Base-by-base conservation (phyloP, 441 rosid species). In the Oxalis stricta region DNA sequence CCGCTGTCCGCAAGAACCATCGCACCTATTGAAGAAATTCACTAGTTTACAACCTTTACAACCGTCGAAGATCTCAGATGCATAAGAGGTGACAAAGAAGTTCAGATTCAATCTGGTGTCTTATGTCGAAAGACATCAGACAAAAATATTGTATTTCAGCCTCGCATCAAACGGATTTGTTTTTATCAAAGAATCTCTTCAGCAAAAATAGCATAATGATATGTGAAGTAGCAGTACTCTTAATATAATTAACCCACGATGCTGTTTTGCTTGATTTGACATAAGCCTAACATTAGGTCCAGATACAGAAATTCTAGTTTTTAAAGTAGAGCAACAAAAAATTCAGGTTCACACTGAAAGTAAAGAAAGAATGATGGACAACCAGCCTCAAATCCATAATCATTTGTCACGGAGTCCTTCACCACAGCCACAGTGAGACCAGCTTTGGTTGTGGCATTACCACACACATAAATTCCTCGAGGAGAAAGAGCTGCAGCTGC, bases 1-100 rank as follows among this genome's bases (percentile, higher is more conserved):
- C 99, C 99, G 51, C 95, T 62, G 57, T 91, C 96, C 33, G 99
- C 96, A 55, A 91, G 91, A 38, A 91, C 99, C 99, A 91, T 86
- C 63, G 99, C 99, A 56, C 99, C 99, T 91, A 64, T 50, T 32
- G 57, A 35, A 26, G 31, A 46, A 68, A 36, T 33, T 54, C 4
- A 39, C 33, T 9, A 20, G 32, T 18, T 37, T 35, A 1, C 21
- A 38, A 21, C 44, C 26, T 37, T 16, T 14, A 38, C n/a, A n/a
- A n/a, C n/a, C n/a, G n/a, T n/a, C n/a, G n/a, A n/a, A n/a, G n/a
- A n/a, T n/a, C n/a, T n/a, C n/a, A n/a, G n/a, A n/a, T n/a, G n/a
- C 31, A 26, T 26, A 11, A 1, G 31, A 5, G 31, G 5, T 2
- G 31, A 26, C 31, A 6, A 7, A 23, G 28, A 23, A 23, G 7